Percentiles rank a stretch among this genome's conserved stretches.
Evolutionary conservation across 1,284 basidiomycete species (phyloP).

Genomic region (Takashimella tepidaria): DNA sequence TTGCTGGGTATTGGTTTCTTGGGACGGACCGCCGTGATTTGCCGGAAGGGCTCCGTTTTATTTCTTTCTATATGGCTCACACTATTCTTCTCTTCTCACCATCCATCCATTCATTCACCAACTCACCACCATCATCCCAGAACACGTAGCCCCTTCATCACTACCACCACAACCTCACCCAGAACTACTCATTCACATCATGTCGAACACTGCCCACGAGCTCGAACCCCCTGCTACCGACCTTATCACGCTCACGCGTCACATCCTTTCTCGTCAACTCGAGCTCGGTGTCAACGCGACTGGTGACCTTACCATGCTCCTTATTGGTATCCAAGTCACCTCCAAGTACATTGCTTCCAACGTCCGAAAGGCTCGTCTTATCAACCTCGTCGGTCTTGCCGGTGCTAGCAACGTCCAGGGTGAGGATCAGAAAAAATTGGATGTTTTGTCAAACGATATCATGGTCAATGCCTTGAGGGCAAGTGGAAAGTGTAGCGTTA

Average conservation of each 20-base stretch:
- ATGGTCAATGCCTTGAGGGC: conserved; percentile 95
- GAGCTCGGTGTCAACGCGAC: conserved; percentile 72
- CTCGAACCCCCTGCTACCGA: conserved; percentile 75
- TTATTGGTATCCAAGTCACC: conserved; percentile 83
- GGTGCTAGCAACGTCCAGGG: conserved; percentile 96
- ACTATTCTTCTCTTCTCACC: background rate
- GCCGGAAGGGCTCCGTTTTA: background rate
- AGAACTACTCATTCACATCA: conserved; percentile 3
- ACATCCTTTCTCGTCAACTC: conserved; percentile 78
- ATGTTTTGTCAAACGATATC: conserved; percentile 97
- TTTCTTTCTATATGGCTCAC: background rate
- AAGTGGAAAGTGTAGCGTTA: conserved; percentile 90
- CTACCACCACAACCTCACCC: background rate
- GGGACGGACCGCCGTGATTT: background rate
- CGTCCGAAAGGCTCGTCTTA: conserved; percentile 91
- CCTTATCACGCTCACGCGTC: conserved; percentile 84
- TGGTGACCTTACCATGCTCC: conserved; percentile 89
- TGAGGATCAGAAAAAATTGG: conserved; percentile 99
- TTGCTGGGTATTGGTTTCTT: no score
- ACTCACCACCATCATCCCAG: background rate
- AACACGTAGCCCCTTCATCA: background rate
- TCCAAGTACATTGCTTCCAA: conserved; percentile 93
- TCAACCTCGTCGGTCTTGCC: conserved; percentile 96
- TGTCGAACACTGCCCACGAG: conserved; percentile 20
- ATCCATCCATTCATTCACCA: background rate